Evolutionary conservation across 768 basidiomycete species (phyloP), one percentile per base, ranked within the genome.

Genomic region (Rhodosporidiobolus odoratus): DNA sequence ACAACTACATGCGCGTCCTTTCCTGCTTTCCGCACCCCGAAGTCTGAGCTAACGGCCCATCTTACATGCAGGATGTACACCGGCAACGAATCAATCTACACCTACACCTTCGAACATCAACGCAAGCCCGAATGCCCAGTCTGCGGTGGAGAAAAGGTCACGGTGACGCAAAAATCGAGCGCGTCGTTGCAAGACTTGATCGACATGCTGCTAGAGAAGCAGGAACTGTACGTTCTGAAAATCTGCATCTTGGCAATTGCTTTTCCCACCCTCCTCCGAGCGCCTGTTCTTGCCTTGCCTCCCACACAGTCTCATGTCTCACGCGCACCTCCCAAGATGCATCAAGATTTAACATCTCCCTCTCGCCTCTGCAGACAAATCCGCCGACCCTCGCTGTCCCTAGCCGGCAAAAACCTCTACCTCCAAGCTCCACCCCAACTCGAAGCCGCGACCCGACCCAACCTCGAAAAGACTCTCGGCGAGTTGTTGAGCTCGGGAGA

Each of bases 101-200:
- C 95, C 3, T 94, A 90, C 81, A 98, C 96, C 0, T 99, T 98
- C 78, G 88, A 96, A 81, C 90, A 95, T 77, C 92, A 97, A 82
- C 88, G 87, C 77, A 88, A 92, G 45, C 84, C 85, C 1, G 92
- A 98, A 77, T 99, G 96, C 79, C 96, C 96, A 5, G 96, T 98
- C 12, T 99, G 96, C 76, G 96, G 96, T 8, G 94, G 93, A 41
- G 90, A 95, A 79, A 82, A 89, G 0, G 81, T 93, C 52, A 88
- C 91, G 62, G 83, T 93, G 43, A 54, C 63, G 21, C 56, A 52
- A 43, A 34, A 57, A 15, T 80, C 83, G 1, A 88, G 89, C 7
- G 84, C 86, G 82, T 92, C 89, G 1, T 85, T 99, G 34, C 92
- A 96, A 76, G 83, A 86, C 60, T 81, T 99, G 62, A 91, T 98